Base-by-base conservation (phyloP, 768 basidiomycete species). In the Tulasnella sp. region DNA sequence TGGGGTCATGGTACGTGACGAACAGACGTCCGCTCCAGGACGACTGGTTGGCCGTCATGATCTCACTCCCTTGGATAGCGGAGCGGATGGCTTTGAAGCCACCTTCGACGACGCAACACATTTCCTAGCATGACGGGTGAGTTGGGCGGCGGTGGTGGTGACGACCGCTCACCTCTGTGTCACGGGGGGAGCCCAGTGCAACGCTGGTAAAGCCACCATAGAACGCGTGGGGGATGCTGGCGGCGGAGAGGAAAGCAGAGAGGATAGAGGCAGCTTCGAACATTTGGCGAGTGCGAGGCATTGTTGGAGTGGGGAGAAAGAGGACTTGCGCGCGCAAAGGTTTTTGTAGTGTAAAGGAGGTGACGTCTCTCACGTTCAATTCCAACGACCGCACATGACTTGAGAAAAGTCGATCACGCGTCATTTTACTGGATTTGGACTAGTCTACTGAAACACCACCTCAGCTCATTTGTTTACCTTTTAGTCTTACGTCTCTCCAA, bases 11-110 rank as follows among this genome's bases (percentile, higher is more conserved):
- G 66, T 87, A 91, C 41, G 78, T 82, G 61, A 77, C 77, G 67
- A 86, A 85, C 61, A 91, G 69, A 57, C 88, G 77, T 64, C 87
- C 86, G 56, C 82, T 86, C 87, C 87, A 89, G n/a, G 87, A 82
- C 0, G 87, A 86, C 62, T 82, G 76, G 11, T 77, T 82, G 19
- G 76, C 74, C 7, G 80, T 76, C 63, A 87, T 78, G 63, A 82
- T 77, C 32, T 79, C 75, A 64, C 73, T 81, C 27, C 77, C 78
- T 29, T 79, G 69, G 52, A 86, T 66, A 11, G 87, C 86, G 62
- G 88, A 84, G 57, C 87, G 80, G 43, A 86, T 84, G 58, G 82
- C 79, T 58, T 85, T 79, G 67, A 89, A 91, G n/a, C 82, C 79
- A 43, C 81, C 80, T 69, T 89, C 83, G 60, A 88, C 86, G 66